Base-by-base conservation (phyloP, 768 basidiomycete species). In the Candolleomyces efflorescens region DNA sequence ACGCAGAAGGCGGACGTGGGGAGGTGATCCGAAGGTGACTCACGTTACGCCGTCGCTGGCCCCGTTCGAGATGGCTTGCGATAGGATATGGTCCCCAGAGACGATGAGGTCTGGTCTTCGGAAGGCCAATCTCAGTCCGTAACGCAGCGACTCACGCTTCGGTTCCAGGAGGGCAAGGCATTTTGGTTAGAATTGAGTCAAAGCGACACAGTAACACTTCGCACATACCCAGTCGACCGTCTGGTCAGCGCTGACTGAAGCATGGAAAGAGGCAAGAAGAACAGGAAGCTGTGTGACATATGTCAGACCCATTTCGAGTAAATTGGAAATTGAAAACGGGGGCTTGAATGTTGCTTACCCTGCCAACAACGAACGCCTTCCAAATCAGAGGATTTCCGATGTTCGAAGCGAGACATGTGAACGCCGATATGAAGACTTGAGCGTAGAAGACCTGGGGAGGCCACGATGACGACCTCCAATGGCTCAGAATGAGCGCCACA, bases 361-460 rank as follows among this genome's bases (percentile, higher is more conserved):
- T 80, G 39, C 88, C 85, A 55, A 89, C 71, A 18, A 89, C 76
- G 65, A 91, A 92, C 18, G 84, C 78, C 61, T 81, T 82, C 90
- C 89, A 92, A 32, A 90, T 64, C 60, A 54, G 71, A 58, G 64
- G 69, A 60, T 62, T 73, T 24, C 63, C 57, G 6, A 61, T 49
- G 55, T 68, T 80, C 66, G 88, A 84, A 1, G 82, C 76, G 20
- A 91, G 72, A 62, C 83, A 87, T 6, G 79, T 79, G 59, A 89
- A 72, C 3, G 86, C 82, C 3, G 87, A 78, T 18, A 85, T 72
- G 26, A 91, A 71, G 46, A 90, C 68, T 62, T 90, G 90, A 0
- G 82, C 85, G 59, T 85, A 87, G 65, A 87, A 90, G 20, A 80
- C 80, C 2, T 76, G 73, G 18, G 86, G 78, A 18, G 85, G 72